A percentile compares a stretch with the other conserved stretches of the same genome.
These are phyloP conservation scores for Phytophthora cactorum DNA, from an alignment of 352 stramenopile genomes.

Conservation along the genomic window DNA sequence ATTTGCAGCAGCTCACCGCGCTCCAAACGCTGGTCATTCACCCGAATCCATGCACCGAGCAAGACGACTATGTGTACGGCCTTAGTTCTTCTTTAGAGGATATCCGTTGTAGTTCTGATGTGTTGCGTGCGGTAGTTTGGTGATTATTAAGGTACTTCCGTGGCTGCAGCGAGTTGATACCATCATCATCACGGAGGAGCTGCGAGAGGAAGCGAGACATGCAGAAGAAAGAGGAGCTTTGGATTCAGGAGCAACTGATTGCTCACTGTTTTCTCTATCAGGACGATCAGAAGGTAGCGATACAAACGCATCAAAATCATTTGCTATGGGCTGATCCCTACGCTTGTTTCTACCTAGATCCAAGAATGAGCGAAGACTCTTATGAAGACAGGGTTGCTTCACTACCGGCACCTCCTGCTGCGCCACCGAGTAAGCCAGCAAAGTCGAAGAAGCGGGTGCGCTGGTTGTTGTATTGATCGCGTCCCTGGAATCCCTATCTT, in stretches of 20 bases:
- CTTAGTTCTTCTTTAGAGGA: neutral
- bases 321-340: neutral
- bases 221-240: constrained; percentile 36
- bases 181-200: constrained; percentile 46
- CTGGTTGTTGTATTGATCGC: neutral
- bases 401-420: neutral
- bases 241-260: constrained; percentile 49
- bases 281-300: constrained; percentile 20
- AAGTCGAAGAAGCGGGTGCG: constrained; percentile 35
- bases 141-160: constrained; percentile 49
- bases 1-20: constrained; percentile 48
- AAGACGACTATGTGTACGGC: constrained; percentile 52
- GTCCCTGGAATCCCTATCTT: neutral
- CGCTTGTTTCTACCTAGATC: constrained; percentile 5
- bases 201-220: constrained; percentile 54
- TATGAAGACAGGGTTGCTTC: neutral
- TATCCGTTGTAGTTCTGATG: no score
- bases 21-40: constrained; percentile 66
- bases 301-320: no score
- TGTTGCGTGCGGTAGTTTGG: constrained; percentile 14
- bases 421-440: neutral
- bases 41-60: constrained; percentile 72
- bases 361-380: neutral
- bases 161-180: constrained; percentile 62
- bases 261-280: constrained; percentile 28